phyloP scores from a whole-genome alignment of 1,139 yeast species.

The Saccharomycopsis hybrid region DNA sequence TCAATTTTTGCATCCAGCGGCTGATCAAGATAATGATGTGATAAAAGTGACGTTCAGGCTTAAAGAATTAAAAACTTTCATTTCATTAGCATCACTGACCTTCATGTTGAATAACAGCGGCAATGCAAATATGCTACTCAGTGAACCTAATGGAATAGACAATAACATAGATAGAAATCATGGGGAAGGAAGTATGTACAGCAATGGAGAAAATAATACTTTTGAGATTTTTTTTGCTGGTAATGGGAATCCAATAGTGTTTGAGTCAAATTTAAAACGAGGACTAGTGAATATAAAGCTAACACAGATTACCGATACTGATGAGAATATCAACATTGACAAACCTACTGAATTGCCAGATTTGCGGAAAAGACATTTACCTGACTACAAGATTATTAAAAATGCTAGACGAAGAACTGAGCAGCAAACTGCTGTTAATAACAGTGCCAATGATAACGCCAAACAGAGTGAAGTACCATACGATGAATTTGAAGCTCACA shows the following conservation, averaged over 20 bases:
- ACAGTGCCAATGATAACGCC: not conserved
- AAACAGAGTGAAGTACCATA: not conserved
- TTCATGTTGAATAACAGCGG: not conserved
- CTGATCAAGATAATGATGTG: constrained; percentile 21
- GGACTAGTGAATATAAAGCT: constrained; percentile 8
- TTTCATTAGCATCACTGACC: constrained; percentile 3
- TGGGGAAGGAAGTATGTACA: not conserved
- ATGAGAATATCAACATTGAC: constrained; percentile 3
- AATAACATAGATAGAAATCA: not conserved
- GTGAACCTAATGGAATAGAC: not conserved
- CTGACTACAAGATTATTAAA: constrained; percentile 10
- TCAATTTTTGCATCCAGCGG: constrained; percentile 14
- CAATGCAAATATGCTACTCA: not conserved
- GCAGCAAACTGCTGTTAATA: not conserved
- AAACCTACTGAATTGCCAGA: not conserved
- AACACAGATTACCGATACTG: constrained; percentile 15
- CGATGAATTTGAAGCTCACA: not conserved
- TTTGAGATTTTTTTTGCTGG: constrained; percentile 16
- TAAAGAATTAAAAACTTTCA: constrained; percentile 16
- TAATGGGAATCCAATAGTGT: constrained; percentile 16
- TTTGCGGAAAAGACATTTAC: constrained; percentile 1
- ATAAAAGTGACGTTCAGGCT: constrained; percentile 15
- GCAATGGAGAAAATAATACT: not conserved
- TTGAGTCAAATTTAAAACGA: constrained; percentile 12
- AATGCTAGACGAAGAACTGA: not conserved